A percentile compares a stretch with the other conserved stretches of the same genome.
phyloP scores from a whole-genome alignment of 2,329 filamentous ascomycete species.

The Xylariaceae sp. region DNA sequence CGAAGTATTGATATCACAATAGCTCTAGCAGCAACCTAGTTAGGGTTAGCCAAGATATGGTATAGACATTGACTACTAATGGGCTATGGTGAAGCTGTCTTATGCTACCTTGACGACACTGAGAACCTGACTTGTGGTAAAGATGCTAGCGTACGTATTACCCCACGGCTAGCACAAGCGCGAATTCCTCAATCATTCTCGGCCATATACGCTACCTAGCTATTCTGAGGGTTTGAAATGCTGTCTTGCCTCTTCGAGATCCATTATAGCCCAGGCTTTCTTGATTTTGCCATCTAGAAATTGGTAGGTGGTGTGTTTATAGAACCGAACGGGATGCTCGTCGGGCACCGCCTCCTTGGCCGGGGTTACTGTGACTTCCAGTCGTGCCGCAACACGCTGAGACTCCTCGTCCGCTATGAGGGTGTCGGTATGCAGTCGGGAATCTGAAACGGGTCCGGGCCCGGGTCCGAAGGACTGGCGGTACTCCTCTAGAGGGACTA shows the following conservation, averaged over 20 bases:
- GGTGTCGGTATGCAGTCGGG: constrained; percentile 16
- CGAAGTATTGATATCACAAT: too few relatives aligned
- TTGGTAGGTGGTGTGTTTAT: constrained; percentile 22
- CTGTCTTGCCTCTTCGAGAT: constrained; percentile 17
- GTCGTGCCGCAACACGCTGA: constrained; percentile 23
- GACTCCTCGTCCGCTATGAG: constrained; percentile 19
- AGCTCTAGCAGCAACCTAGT: too few relatives aligned
- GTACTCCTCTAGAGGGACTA: background rate
- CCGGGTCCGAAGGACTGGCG: background rate
- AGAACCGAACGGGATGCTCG: constrained; percentile 12
- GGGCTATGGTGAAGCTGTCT: too few relatives aligned
- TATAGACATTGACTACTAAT: too few relatives aligned
- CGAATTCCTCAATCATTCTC: background rate
- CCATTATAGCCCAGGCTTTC: constrained; percentile 21
- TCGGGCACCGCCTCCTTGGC: constrained; percentile 14
- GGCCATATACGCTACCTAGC: background rate
- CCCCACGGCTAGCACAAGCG: background rate
- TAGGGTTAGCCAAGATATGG: too few relatives aligned
- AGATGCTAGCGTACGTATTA: too few relatives aligned
- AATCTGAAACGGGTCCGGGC: constrained; percentile 14
- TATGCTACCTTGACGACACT: too few relatives aligned
- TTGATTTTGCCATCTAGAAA: constrained; percentile 22
- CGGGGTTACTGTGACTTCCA: constrained; percentile 17
- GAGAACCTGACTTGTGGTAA: too few relatives aligned
- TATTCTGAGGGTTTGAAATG: constrained; percentile 9